These are phyloP conservation scores for Pisolithus sp. DNA, from an alignment of 768 basidiomycete species.

Conservation along the genomic window DNA sequence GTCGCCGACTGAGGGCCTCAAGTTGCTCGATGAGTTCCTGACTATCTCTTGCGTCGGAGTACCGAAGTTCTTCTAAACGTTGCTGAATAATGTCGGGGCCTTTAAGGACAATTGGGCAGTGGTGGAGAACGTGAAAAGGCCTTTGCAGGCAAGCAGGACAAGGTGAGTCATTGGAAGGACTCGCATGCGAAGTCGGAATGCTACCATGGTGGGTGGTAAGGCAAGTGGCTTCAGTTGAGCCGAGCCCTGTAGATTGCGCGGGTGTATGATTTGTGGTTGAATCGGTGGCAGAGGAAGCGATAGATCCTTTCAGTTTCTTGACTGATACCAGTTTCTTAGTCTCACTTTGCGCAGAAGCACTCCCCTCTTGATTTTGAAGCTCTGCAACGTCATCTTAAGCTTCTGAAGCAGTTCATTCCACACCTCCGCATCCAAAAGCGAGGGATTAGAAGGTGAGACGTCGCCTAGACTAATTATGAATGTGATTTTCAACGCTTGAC, in stretches of 20 bases:
- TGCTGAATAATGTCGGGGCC: conserved; percentile 38
- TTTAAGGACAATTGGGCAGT: conserved; percentile 42
- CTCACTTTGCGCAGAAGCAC: neutral
- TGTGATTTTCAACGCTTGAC: conserved; percentile 7
- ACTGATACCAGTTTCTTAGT: neutral
- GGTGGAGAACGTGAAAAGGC: conserved; percentile 42
- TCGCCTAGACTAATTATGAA: conserved; percentile 20
- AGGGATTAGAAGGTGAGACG: conserved; percentile 13
- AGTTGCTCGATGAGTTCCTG: conserved; percentile 36
- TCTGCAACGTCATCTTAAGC: neutral
- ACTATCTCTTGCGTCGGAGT: conserved; percentile 14
- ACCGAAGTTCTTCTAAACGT: conserved; percentile 40
- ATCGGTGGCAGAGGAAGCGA: neutral
- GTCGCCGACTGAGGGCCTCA: conserved; percentile 24
- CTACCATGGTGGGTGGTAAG: neutral
- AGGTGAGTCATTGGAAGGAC: conserved; percentile 3
- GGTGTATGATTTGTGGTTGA: neutral
- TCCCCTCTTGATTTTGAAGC: neutral
- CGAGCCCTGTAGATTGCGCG: neutral
- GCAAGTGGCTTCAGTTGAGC: neutral
- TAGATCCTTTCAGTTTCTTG: neutral
- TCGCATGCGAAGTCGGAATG: too few species aligned
- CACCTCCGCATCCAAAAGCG: conserved; percentile 12
- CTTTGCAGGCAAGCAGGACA: conserved; percentile 43
- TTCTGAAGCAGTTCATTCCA: conserved; percentile 14